A percentile compares a stretch with the other conserved stretches of the same genome.
Conservation (phyloP, 2,329 filamentous ascomycete species). For the Colletotrichum chrysophilum region DNA sequence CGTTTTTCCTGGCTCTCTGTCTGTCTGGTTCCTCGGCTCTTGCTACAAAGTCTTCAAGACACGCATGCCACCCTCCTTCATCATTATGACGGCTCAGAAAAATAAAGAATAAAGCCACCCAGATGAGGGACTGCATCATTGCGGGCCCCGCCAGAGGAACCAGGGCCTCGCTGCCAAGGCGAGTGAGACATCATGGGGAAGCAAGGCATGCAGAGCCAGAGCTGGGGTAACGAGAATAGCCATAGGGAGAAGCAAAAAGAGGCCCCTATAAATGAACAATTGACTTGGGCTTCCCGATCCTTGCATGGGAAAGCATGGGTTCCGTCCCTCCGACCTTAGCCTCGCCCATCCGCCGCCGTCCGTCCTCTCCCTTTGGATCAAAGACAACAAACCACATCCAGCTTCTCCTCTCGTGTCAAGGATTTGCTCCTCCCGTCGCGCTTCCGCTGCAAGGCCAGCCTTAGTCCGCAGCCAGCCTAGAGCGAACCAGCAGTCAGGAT, state of each 20-base stretch:
- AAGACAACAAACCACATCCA: slow-evolving; percentile 9
- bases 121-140: background rate
- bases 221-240: slow-evolving; percentile 14
- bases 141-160: background rate
- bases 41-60: background rate
- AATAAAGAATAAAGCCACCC: background rate
- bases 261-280: slow-evolving; percentile 11
- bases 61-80: background rate
- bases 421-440: background rate
- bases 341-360: background rate
- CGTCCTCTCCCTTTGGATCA: slow-evolving; percentile 4
- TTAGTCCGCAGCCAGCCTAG: background rate
- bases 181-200: slow-evolving; percentile 6
- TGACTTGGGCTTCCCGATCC: background rate
- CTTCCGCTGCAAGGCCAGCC: background rate
- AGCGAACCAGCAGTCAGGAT: background rate
- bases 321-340: background rate
- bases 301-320: background rate
- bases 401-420: background rate
- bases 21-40: background rate
- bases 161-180: background rate
- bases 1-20: background rate
- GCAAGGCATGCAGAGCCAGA: slow-evolving; percentile 10
- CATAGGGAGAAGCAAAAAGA: slow-evolving; percentile 8
- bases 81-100: background rate